These are phyloP conservation scores for Neopestalotiopsis clavispora DNA, from an alignment of 2,329 filamentous ascomycete genomes.

Conservation along the genomic window DNA sequence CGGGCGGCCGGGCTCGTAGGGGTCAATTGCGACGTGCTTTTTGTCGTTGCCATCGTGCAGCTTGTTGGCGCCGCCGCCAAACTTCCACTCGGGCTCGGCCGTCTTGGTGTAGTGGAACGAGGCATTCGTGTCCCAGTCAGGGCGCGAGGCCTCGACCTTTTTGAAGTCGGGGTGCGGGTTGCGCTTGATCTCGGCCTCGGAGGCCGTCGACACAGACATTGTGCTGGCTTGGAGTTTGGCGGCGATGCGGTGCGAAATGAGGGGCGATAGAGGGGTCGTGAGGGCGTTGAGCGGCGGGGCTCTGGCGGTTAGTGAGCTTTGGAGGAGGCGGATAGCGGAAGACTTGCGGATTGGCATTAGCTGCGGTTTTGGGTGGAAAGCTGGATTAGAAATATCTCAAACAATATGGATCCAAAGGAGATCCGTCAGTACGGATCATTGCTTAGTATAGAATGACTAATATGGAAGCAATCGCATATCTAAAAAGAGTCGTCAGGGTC, in stretches of 20 bases:
- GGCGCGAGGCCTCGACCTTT: constrained; percentile 68
- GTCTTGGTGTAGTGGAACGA: constrained; percentile 66
- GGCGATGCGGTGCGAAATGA: constrained; percentile 13
- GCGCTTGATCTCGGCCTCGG: constrained; percentile 52
- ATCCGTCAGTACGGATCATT: neutral
- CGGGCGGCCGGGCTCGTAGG: constrained; percentile 72
- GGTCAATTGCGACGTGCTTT: constrained; percentile 78
- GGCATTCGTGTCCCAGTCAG: constrained; percentile 57
- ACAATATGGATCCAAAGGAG: neutral
- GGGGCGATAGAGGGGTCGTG: constrained; percentile 11
- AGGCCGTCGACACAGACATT: constrained; percentile 32
- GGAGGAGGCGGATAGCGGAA: constrained; percentile 3
- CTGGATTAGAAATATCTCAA: neutral
- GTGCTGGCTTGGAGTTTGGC: constrained; percentile 17
- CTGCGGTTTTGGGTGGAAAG: neutral
- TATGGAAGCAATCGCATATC: neutral
- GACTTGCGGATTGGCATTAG: constrained; percentile 9
- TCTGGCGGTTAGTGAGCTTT: constrained; percentile 2
- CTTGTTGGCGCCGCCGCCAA: constrained; percentile 69
- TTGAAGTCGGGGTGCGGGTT: constrained; percentile 81
- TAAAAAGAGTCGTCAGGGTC: neutral
- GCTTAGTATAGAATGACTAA: constrained; percentile 10
- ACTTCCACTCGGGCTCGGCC: constrained; percentile 66
- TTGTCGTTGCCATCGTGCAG: constrained; percentile 31
- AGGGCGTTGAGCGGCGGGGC: constrained; percentile 10